Percentiles rank a stretch among this genome's conserved stretches.
Evolutionary conservation across 73 alveolate genomes (phyloP).

Genomic region (Tetrahymena elliotti): DNA sequence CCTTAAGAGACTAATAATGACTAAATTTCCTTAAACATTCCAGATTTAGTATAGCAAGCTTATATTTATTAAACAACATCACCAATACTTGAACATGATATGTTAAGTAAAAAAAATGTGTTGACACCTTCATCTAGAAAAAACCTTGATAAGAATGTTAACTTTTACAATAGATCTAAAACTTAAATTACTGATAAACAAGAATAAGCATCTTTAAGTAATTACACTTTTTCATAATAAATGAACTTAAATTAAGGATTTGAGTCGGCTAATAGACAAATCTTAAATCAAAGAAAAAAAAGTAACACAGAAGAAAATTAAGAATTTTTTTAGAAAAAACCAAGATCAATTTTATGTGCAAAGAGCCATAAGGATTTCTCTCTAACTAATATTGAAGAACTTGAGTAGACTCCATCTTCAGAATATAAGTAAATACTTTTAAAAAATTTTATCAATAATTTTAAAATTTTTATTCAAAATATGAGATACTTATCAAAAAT

Average conservation of each 20-base stretch:
- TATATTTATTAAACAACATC: neutral
- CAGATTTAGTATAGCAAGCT: neutral
- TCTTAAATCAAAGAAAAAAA: neutral
- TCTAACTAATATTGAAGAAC: neutral
- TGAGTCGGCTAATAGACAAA: neutral
- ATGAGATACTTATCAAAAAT: too few relatives aligned
- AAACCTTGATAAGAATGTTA: neutral
- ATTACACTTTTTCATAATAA: neutral
- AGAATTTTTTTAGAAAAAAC: neutral
- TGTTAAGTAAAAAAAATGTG: neutral
- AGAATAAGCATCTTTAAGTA: neutral
- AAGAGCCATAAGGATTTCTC: neutral
- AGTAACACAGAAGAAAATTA: neutral
- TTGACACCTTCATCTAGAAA: neutral
- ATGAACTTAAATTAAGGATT: too few relatives aligned
- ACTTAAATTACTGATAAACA: neutral
- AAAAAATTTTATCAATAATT: too few relatives aligned
- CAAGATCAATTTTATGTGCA: neutral
- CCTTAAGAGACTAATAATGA: neutral
- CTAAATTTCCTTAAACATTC: neutral
- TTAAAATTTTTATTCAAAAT: too few relatives aligned
- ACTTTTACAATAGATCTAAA: neutral
- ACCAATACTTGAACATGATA: neutral
- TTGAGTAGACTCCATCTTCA: neutral
- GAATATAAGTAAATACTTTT: neutral